Percentiles rank a stretch among this genome's conserved stretches.
phyloP scores from a whole-genome alignment of 106 monocot genomes.

The Acorus gramineus region DNA sequence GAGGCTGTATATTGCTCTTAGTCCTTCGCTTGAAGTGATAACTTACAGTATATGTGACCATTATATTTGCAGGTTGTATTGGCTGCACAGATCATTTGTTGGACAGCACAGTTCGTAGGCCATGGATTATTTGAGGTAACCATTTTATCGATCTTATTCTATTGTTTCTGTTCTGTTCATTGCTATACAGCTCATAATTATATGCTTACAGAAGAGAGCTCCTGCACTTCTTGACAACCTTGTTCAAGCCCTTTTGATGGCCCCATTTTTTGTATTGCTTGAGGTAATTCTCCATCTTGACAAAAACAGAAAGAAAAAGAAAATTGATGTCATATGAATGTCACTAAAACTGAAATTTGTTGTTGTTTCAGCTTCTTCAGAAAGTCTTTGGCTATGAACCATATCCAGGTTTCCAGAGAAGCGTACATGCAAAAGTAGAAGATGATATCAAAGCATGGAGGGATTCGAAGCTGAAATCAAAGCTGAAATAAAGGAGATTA shows the following conservation, averaged over 20 bases:
- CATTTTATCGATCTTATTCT: background rate
- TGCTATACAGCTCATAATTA: background rate
- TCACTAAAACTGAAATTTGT: background rate
- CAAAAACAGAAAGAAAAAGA: background rate
- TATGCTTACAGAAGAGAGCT: slow-evolving; percentile 34
- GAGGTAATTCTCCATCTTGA: slow-evolving; percentile 26
- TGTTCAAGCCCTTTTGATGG: slow-evolving; percentile 45
- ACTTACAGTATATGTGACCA: too few species aligned
- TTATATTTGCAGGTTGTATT: slow-evolving; percentile 3
- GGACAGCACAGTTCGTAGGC: slow-evolving; percentile 2
- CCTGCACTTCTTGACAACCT: slow-evolving; percentile 55
- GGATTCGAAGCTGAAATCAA: background rate
- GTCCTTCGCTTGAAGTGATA: too few species aligned
- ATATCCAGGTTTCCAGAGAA: slow-evolving; percentile 53
- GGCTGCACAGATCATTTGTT: slow-evolving; percentile 3
- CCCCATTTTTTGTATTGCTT: slow-evolving; percentile 57
- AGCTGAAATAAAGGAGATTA: too few species aligned
- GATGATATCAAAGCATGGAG: slow-evolving; percentile 36
- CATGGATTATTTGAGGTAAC: slow-evolving; percentile 13
- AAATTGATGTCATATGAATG: background rate
- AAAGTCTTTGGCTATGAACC: slow-evolving; percentile 43
- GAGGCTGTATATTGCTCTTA: too few species aligned
- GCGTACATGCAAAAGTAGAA: slow-evolving; percentile 33
- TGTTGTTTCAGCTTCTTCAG: slow-evolving; percentile 27
- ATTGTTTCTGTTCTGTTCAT: too few species aligned